phyloP scores from a whole-genome alignment of 768 basidiomycete species.

The Termitomyces sp. region DNA sequence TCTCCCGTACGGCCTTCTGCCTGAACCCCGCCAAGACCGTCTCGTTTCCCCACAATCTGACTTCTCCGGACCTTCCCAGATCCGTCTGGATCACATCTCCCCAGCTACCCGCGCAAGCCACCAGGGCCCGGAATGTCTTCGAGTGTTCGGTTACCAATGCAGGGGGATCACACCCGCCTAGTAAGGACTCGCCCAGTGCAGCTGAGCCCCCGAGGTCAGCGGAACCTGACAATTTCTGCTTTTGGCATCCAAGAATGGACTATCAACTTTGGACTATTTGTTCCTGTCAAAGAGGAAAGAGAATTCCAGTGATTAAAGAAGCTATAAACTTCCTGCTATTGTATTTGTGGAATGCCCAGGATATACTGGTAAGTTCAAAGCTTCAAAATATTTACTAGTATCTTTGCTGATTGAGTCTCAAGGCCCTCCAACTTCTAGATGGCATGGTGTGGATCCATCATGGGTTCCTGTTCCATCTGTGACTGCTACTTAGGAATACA shows the following conservation, averaged over 20 bases:
- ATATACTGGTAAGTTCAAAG: background rate
- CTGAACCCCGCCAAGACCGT: too few relatives aligned
- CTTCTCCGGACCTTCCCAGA: too few relatives aligned
- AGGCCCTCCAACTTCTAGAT: conserved; percentile 3
- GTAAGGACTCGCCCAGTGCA: too few relatives aligned
- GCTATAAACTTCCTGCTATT: conserved; percentile 5
- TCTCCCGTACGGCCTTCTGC: too few relatives aligned
- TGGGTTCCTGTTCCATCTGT: conserved; percentile 20
- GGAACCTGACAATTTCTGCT: background rate
- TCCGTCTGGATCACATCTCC: too few relatives aligned
- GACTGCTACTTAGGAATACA: conserved; percentile 10
- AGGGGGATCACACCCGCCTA: too few relatives aligned
- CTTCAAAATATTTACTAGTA: background rate
- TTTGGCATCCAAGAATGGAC: conserved; percentile 18
- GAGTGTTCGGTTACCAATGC: too few relatives aligned
- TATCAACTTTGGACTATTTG: background rate
- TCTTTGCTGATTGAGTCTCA: too few relatives aligned
- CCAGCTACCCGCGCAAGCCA: too few relatives aligned
- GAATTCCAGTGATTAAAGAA: conserved; percentile 1
- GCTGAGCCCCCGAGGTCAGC: too few relatives aligned
- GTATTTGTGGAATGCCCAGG: conserved; percentile 1
- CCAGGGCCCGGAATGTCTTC: too few relatives aligned
- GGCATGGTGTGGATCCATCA: conserved; percentile 11
- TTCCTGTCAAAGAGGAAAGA: conserved; percentile 3
- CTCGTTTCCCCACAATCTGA: too few relatives aligned